These are phyloP conservation scores for Deakozyma indianensis DNA, from an alignment of 805 yeast species.

Conservation along the genomic window DNA sequence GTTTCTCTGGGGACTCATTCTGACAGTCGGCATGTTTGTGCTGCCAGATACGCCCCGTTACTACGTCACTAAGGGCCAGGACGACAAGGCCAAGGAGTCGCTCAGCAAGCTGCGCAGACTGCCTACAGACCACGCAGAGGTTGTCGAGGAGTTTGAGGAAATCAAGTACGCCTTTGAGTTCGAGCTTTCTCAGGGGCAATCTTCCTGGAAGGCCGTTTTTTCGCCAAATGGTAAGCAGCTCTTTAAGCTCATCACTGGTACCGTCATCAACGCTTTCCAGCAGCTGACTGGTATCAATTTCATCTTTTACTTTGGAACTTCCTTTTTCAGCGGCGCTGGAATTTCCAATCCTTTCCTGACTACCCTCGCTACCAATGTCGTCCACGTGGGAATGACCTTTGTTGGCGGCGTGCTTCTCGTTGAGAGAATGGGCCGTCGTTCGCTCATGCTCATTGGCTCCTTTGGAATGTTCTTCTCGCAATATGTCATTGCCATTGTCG, in stretches of 20 bases:
- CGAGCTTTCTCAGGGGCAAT: constrained; percentile 32
- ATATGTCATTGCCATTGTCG: constrained; percentile 11
- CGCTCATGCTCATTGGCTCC: constrained; percentile 51
- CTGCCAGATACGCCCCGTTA: too few species aligned
- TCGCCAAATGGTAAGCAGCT: too few species aligned
- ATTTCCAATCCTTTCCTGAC: constrained; percentile 36
- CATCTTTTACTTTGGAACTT: too few species aligned
- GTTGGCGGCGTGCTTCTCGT: constrained; percentile 44
- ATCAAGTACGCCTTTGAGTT: constrained; percentile 39
- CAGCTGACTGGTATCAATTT: constrained; percentile 64
- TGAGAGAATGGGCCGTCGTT: constrained; percentile 48
- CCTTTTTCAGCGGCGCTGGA: constrained; percentile 24
- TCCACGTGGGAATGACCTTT: constrained; percentile 37
- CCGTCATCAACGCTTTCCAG: constrained; percentile 31
- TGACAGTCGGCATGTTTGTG: constrained; percentile 65
- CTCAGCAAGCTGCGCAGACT: constrained; percentile 54
- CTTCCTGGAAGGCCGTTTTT: constrained; percentile 17
- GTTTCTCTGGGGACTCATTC: constrained; percentile 70
- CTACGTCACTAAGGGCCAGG: too few species aligned
- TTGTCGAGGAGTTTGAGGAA: constrained; percentile 28
- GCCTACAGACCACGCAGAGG: constrained; percentile 28
- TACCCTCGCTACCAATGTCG: constrained; percentile 28
- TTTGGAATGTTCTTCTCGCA: constrained; percentile 21
- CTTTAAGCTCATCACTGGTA: constrained; percentile 19
- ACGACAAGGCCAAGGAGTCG: too few species aligned